Evolutionary conservation across 176 grass and related monocot species (phyloP).

Genomic region (Oryza punctata): DNA sequence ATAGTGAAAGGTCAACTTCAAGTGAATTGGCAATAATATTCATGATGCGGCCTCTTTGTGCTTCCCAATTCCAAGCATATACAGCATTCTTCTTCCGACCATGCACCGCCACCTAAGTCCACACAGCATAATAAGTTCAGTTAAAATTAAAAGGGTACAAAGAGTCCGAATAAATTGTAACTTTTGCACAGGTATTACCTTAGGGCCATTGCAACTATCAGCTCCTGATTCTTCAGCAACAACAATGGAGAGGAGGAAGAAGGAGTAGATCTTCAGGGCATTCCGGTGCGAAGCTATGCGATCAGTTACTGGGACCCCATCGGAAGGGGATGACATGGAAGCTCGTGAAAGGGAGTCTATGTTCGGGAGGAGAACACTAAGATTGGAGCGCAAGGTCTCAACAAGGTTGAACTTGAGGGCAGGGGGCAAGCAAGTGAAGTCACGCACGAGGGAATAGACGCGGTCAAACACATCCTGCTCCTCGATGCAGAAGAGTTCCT

Average conservation of each 20-base stretch:
- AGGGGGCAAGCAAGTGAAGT: constrained; percentile 66
- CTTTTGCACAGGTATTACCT: constrained; percentile 48
- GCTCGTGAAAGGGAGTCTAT: constrained; percentile 78
- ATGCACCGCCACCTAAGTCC: constrained; percentile 53
- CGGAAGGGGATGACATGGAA: constrained; percentile 54
- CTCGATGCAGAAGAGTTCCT: constrained; percentile 92
- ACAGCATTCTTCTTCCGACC: constrained; percentile 80
- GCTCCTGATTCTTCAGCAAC: constrained; percentile 49
- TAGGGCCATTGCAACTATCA: constrained; percentile 42
- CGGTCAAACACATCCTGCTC: constrained; percentile 87
- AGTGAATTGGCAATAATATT: constrained; percentile 92
- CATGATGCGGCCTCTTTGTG: constrained; percentile 82
- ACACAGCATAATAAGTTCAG: constrained; percentile 23
- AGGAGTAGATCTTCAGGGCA: constrained; percentile 88
- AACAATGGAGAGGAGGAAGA: constrained; percentile 80
- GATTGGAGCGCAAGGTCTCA: constrained; percentile 91
- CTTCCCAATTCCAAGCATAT: constrained; percentile 93
- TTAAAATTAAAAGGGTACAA: neutral
- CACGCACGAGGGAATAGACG: constrained; percentile 79
- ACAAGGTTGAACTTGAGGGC: constrained; percentile 85
- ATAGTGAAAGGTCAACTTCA: constrained; percentile 77
- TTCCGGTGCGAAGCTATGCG: constrained; percentile 83
- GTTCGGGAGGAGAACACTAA: constrained; percentile 90
- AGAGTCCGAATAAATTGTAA: neutral
- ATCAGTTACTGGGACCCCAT: constrained; percentile 42